Evolutionary conservation across 2,329 filamentous ascomycete genomes (phyloP).

Genomic region (Calonectria crousiana): DNA sequence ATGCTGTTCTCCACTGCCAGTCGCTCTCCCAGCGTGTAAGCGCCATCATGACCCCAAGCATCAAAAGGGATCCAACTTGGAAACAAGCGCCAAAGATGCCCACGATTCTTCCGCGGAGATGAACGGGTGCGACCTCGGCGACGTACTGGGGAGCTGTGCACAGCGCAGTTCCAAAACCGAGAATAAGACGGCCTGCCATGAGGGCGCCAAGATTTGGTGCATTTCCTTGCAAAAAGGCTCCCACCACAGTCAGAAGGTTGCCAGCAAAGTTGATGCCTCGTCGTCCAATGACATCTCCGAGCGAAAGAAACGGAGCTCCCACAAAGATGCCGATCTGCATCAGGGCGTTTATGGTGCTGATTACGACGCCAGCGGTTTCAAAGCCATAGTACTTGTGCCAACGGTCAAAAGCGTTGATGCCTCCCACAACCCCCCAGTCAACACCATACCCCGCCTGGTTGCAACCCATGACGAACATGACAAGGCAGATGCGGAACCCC

Average conservation of each 20-base stretch:
- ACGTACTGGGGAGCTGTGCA: slow-evolving; percentile 42
- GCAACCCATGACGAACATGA: slow-evolving; percentile 29
- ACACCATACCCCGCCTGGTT: slow-evolving; percentile 35
- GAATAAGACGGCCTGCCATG: slow-evolving; percentile 36
- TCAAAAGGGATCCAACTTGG: slow-evolving; percentile 37
- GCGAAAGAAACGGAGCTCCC: slow-evolving; percentile 35
- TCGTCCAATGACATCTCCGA: slow-evolving; percentile 38
- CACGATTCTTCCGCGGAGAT: slow-evolving; percentile 36
- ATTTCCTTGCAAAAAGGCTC: slow-evolving; percentile 36
- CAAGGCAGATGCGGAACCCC: slow-evolving; percentile 34
- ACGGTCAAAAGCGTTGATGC: slow-evolving; percentile 38
- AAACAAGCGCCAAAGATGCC: slow-evolving; percentile 41
- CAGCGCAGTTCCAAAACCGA: slow-evolving; percentile 39
- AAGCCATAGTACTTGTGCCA: slow-evolving; percentile 42
- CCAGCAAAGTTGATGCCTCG: slow-evolving; percentile 38
- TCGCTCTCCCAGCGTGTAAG: slow-evolving; percentile 39
- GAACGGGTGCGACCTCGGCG: slow-evolving; percentile 37
- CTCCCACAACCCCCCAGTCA: slow-evolving; percentile 40
- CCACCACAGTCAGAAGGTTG: slow-evolving; percentile 34
- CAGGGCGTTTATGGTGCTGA: slow-evolving; percentile 39
- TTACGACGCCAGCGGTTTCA: slow-evolving; percentile 29
- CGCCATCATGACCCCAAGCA: slow-evolving; percentile 41
- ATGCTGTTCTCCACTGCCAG: slow-evolving; percentile 39
- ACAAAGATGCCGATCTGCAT: slow-evolving; percentile 42
- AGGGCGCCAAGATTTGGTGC: slow-evolving; percentile 34